phyloP scores from a whole-genome alignment of 768 basidiomycete species.

The Suillus americanus region DNA sequence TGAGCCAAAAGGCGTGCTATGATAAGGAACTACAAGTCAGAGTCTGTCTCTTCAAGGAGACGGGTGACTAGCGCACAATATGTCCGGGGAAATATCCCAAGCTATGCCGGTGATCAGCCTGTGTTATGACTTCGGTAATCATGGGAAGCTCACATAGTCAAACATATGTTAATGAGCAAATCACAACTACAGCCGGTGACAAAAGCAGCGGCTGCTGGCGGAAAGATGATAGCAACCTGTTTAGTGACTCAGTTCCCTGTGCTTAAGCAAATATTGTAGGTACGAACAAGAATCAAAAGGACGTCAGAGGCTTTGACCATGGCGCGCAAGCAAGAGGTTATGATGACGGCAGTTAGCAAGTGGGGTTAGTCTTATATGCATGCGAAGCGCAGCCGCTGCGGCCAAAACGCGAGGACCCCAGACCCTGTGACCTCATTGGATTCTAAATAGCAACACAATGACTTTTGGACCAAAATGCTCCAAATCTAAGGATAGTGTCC shows the following conservation, averaged over 20 bases:
- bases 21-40: not conserved
- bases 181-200: slow-evolving; percentile 85
- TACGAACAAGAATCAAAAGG: slow-evolving; percentile 70
- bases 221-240: slow-evolving; percentile 78
- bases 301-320: slow-evolving; percentile 70
- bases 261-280: not conserved
- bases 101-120: slow-evolving; percentile 33
- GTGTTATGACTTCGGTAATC: not conserved
- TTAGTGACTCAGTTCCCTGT: not conserved
- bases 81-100: slow-evolving; percentile 76
- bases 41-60: not conserved
- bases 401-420: not conserved
- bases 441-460: not conserved
- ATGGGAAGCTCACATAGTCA: slow-evolving; percentile 61
- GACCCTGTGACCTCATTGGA: not conserved
- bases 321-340: not conserved
- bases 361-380: not conserved
- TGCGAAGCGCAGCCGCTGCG: not conserved
- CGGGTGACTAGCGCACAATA: slow-evolving; percentile 35
- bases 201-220: slow-evolving; percentile 76
- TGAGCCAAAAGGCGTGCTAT: slow-evolving; percentile 85
- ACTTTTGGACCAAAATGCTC: not conserved
- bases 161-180: slow-evolving; percentile 77
- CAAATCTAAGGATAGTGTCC: not conserved
- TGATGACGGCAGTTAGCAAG: not conserved